These are phyloP conservation scores for Starmerella ratchasimensis DNA, from an alignment of 805 yeast genomes.

Conservation along the genomic window DNA sequence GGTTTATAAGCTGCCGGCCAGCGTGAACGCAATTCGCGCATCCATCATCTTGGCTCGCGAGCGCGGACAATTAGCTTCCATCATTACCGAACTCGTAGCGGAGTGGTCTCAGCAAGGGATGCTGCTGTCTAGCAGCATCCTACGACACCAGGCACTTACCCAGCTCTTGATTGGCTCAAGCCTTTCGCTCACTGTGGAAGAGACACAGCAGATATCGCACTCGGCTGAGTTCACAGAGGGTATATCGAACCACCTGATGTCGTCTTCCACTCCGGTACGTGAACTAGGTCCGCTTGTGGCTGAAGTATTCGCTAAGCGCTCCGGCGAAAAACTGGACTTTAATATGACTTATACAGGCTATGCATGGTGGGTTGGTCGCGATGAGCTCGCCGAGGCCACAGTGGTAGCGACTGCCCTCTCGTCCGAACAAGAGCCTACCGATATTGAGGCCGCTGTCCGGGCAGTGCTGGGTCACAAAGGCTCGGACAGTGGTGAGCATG, in stretches of 20 bases:
- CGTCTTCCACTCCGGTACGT: slow-evolving; percentile 35
- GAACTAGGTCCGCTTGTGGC: slow-evolving; percentile 46
- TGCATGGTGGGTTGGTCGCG: slow-evolving; percentile 16
- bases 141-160: slow-evolving; percentile 37
- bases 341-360: slow-evolving; percentile 17
- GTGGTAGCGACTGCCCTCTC: slow-evolving; percentile 1
- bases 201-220: slow-evolving; percentile 26
- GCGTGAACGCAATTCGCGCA: slow-evolving; percentile 13
- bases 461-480: neutral
- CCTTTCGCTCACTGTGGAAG: slow-evolving; percentile 18
- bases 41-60: slow-evolving; percentile 15
- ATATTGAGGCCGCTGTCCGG: neutral
- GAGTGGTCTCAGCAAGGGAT: slow-evolving; percentile 30
- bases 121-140: slow-evolving; percentile 31
- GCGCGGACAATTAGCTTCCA: neutral
- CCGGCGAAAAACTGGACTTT: slow-evolving; percentile 22
- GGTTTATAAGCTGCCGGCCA: slow-evolving; percentile 2
- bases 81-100: slow-evolving; percentile 11
- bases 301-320: slow-evolving; percentile 27
- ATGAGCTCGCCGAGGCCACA: slow-evolving; percentile 6
- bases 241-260: slow-evolving; percentile 42
- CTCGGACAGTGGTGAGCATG: slow-evolving; percentile 23
- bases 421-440: neutral
- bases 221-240: slow-evolving; percentile 34
- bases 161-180: slow-evolving; percentile 32